Conservation (phyloP, 805 yeast genomes). For the Nakazawaea wickerhamii region DNA sequence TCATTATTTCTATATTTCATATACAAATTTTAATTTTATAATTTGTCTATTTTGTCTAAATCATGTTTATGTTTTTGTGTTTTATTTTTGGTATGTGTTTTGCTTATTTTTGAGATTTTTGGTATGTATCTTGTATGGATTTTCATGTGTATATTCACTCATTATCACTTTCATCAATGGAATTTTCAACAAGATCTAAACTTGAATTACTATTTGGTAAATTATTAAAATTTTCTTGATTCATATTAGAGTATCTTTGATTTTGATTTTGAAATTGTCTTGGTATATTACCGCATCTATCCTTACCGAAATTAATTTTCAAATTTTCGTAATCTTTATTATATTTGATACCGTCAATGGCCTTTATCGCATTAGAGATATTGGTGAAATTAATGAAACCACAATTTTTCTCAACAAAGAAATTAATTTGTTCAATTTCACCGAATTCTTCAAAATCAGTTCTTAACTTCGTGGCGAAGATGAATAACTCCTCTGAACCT, state of each 20-base stretch:
- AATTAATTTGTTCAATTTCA: conserved; percentile 92
- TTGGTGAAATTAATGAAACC: conserved; percentile 90
- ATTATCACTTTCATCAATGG: too few relatives aligned
- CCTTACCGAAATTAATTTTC: conserved; percentile 89
- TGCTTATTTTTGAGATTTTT: too few relatives aligned
- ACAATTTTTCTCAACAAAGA: conserved; percentile 75
- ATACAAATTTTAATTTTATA: too few relatives aligned
- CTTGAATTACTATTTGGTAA: not conserved
- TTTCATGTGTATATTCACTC: too few relatives aligned
- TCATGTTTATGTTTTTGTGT: too few relatives aligned
- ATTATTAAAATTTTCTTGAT: not conserved
- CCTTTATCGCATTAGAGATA: conserved; percentile 85
- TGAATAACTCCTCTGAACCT: conserved; percentile 2
- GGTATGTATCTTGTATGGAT: too few relatives aligned
- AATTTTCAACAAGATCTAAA: too few relatives aligned
- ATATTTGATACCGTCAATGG: conserved; percentile 85
- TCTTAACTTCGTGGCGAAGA: conserved; percentile 43
- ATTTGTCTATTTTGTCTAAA: too few relatives aligned
- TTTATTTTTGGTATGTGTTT: too few relatives aligned
- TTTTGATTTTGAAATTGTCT: conserved; percentile 45
- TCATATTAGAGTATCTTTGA: not conserved
- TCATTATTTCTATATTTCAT: too few relatives aligned
- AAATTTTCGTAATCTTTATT: conserved; percentile 62
- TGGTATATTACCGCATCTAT: conserved; percentile 92
- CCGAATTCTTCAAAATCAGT: conserved; percentile 78